phyloP scores from a whole-genome alignment of 768 basidiomycete species.

The Russula lepida region DNA sequence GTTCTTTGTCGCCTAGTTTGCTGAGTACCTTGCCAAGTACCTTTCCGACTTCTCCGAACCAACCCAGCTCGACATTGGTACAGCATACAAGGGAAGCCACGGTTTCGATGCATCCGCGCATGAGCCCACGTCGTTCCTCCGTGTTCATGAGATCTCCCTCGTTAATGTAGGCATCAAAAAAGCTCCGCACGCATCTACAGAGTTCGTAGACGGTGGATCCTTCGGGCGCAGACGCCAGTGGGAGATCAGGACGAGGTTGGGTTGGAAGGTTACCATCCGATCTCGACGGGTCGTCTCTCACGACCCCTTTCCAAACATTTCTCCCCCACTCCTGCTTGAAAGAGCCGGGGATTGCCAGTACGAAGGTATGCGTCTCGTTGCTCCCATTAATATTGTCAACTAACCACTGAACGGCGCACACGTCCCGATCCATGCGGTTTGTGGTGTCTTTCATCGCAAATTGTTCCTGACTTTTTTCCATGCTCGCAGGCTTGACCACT shows the following conservation, averaged over 20 bases:
- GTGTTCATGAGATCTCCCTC: not conserved
- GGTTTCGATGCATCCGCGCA: not conserved
- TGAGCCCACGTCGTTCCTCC: not conserved
- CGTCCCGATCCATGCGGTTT: not conserved
- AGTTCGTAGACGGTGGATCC: not conserved
- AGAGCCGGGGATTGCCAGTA: conserved; percentile 7
- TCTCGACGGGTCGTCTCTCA: not conserved
- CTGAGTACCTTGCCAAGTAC: not conserved
- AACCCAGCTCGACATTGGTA: not conserved
- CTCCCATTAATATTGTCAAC: not conserved
- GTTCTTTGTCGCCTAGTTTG: not conserved
- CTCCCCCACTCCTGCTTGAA: conserved; percentile 5
- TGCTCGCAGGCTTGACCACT: not conserved
- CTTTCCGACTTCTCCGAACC: not conserved
- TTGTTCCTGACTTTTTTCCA: not conserved
- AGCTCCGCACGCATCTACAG: not conserved
- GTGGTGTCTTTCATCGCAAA: not conserved
- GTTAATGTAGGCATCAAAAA: not conserved
- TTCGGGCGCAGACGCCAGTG: not conserved
- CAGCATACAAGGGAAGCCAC: not conserved
- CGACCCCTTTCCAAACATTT: conserved; percentile 1
- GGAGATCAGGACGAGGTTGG: not conserved
- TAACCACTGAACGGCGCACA: conserved; percentile 1
- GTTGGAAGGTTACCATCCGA: not conserved
- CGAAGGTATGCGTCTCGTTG: conserved; percentile 1